Percentiles rank a stretch among this genome's conserved stretches.
Conservation (phyloP, 352 stramenopile species). For the Pseudoperonospora humuli region DNA sequence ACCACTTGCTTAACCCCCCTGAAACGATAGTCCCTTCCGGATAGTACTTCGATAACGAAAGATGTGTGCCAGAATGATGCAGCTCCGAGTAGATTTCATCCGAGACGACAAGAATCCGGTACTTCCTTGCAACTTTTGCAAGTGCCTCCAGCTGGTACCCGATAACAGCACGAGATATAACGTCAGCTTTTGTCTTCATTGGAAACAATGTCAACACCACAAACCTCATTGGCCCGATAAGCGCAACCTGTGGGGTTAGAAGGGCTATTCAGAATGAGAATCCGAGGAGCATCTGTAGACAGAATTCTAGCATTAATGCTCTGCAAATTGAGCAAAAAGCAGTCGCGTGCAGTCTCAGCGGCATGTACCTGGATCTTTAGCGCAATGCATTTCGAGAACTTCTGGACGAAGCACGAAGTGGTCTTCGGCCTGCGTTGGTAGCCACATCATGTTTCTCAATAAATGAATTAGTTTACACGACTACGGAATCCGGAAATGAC, state of each 20-base stretch:
- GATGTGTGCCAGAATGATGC: slow-evolving; percentile 59
- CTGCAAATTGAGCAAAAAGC: neutral
- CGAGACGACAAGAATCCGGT: slow-evolving; percentile 83
- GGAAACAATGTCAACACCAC: neutral
- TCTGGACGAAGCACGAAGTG: slow-evolving; percentile 74
- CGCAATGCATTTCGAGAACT: slow-evolving; percentile 73
- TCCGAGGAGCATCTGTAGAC: slow-evolving; percentile 60
- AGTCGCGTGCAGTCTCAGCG: neutral
- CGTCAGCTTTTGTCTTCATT: slow-evolving; percentile 1
- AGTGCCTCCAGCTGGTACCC: slow-evolving; percentile 42
- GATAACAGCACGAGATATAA: slow-evolving; percentile 1
- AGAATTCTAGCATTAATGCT: neutral
- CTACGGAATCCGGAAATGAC: neutral
- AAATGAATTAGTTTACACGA: slow-evolving; percentile 7
- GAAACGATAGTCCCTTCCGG: slow-evolving; percentile 85
- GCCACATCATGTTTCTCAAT: slow-evolving; percentile 79
- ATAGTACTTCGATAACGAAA: slow-evolving; percentile 83
- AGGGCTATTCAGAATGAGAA: slow-evolving; percentile 82
- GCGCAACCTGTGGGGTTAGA: slow-evolving; percentile 81
- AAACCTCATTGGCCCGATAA: slow-evolving; percentile 70
- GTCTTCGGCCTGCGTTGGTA: slow-evolving; percentile 69
- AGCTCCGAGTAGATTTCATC: slow-evolving; percentile 87
- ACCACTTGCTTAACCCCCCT: slow-evolving; percentile 84
- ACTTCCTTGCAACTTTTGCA: slow-evolving; percentile 69
- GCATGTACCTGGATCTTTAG: slow-evolving; percentile 59